Conservation (phyloP, 768 basidiomycete genomes). For the Pulveroboletus sp. region DNA sequence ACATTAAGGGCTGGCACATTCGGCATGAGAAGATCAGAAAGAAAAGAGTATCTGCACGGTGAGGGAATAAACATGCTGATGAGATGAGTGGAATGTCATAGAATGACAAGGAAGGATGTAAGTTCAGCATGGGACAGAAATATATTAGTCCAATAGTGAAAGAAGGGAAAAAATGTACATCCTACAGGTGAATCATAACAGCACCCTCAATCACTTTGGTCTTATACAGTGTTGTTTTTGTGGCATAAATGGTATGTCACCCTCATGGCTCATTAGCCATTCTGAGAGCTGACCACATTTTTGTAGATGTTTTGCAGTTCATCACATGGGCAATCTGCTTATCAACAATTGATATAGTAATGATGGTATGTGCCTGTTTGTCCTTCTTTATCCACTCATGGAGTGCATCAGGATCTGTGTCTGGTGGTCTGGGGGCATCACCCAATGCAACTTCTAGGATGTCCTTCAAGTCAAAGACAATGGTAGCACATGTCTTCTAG, state of each 20-base stretch:
- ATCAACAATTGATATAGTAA: background rate
- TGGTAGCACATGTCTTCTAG: background rate
- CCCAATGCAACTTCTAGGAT: background rate
- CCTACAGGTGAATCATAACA: no score
- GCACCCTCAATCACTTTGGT: background rate
- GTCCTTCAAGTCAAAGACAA: background rate
- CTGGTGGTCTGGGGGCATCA: background rate
- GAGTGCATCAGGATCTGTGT: background rate
- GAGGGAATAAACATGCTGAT: no score
- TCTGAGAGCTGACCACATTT: background rate
- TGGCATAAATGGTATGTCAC: background rate
- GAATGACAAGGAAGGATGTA: no score
- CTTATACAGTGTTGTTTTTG: background rate
- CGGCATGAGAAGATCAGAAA: no score
- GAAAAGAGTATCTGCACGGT: no score
- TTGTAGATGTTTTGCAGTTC: background rate
- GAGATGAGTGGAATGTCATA: no score
- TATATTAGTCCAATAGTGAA: no score
- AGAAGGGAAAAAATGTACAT: no score
- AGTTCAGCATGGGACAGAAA: no score
- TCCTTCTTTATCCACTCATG: background rate
- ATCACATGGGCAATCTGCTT: background rate
- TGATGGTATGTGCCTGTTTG: background rate
- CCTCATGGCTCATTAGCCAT: background rate
- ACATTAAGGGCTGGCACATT: no score